Conservation (phyloP, 228 moss, liverwort and hornwort species). For the Sphagnum fallax region DNA sequence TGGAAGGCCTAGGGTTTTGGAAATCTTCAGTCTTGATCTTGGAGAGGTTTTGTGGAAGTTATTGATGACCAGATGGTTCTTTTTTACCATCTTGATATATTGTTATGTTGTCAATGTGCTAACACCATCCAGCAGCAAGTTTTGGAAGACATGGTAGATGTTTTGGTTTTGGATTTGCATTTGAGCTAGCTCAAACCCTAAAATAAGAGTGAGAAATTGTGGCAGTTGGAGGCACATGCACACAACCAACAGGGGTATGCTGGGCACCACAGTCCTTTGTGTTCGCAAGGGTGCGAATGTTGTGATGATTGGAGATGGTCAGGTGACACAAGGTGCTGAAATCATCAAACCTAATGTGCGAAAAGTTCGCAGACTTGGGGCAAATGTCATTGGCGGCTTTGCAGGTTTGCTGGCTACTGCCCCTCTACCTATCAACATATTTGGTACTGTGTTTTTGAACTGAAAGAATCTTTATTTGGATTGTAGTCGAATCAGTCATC, state of each 20-base stretch:
- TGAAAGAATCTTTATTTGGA: too few relatives aligned
- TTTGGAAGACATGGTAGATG: conserved; percentile 10
- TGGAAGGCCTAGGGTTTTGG: background rate
- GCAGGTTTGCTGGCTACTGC: conserved; percentile 40
- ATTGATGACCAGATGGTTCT: conserved; percentile 8
- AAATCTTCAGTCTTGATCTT: background rate
- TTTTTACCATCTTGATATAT: background rate
- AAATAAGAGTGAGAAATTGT: background rate
- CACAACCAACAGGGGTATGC: conserved; percentile 60
- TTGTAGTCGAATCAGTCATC: too few relatives aligned
- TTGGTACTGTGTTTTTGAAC: background rate
- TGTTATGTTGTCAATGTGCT: too few relatives aligned
- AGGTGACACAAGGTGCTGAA: conserved; percentile 80
- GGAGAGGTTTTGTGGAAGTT: background rate
- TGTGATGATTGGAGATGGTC: conserved; percentile 86
- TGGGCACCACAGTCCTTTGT: conserved; percentile 84
- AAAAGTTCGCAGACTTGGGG: conserved; percentile 89
- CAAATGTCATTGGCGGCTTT: conserved; percentile 83
- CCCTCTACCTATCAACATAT: background rate
- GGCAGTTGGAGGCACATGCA: conserved; percentile 28
- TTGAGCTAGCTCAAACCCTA: background rate
- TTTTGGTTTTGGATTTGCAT: background rate
- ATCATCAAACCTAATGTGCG: conserved; percentile 91
- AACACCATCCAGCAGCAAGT: background rate
- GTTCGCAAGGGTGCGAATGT: conserved; percentile 76